These are phyloP conservation scores for Pisolithus marmoratus DNA, from an alignment of 768 basidiomycete species.

Conservation along the genomic window DNA sequence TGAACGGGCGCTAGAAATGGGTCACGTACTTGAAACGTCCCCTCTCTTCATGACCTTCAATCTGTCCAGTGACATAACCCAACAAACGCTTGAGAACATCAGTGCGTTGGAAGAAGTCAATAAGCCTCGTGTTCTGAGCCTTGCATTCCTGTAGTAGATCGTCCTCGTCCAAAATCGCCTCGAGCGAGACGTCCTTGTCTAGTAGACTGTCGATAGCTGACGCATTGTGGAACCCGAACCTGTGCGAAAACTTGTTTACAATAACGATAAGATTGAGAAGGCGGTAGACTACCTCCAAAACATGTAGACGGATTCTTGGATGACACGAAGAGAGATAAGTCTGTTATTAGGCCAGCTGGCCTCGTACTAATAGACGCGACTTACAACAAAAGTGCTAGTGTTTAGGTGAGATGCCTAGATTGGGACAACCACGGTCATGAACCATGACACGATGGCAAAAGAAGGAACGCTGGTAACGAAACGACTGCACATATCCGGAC, in stretches of 20 bases:
- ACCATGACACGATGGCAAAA: too few species aligned
- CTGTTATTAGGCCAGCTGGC: slow-evolving; percentile 1
- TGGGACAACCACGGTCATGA: slow-evolving; percentile 13
- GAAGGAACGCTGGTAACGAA: too few species aligned
- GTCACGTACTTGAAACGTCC: slow-evolving; percentile 74
- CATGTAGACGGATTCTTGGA: slow-evolving; percentile 27
- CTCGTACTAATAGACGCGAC: slow-evolving; percentile 10
- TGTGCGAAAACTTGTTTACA: slow-evolving; percentile 25
- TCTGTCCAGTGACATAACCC: slow-evolving; percentile 82
- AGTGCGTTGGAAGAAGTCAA: slow-evolving; percentile 78
- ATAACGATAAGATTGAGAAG: background rate
- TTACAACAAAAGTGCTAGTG: slow-evolving; percentile 16
- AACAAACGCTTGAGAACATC: slow-evolving; percentile 78
- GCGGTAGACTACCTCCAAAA: slow-evolving; percentile 41
- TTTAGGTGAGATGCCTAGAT: slow-evolving; percentile 20
- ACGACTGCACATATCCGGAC: too few species aligned
- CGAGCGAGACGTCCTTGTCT: slow-evolving; percentile 83
- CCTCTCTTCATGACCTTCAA: slow-evolving; percentile 74
- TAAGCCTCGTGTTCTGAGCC: slow-evolving; percentile 82
- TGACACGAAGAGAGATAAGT: slow-evolving; percentile 5
- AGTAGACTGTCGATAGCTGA: slow-evolving; percentile 87
- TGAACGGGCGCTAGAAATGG: background rate
- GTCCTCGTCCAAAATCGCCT: slow-evolving; percentile 89
- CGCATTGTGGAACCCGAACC: slow-evolving; percentile 88
- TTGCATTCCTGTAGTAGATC: slow-evolving; percentile 96